phyloP scores from a whole-genome alignment of 805 yeast genomes.

The Geotrichum ghanense region DNA sequence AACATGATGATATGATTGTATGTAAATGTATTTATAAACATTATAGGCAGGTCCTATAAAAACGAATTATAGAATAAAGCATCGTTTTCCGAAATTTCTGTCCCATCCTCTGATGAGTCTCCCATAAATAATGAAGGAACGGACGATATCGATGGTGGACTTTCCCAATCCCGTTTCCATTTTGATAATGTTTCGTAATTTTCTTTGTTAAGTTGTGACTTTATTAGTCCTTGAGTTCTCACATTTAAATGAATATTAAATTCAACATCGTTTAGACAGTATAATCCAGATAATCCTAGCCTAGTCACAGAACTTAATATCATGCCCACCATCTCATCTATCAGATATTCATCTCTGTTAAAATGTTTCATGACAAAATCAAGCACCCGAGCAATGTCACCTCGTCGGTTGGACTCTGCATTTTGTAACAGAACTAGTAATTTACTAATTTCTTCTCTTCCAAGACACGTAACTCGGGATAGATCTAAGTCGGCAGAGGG shows the following conservation, averaged over 20 bases:
- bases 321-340: conserved; percentile 15
- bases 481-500: conserved; percentile 4
- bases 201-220: neutral
- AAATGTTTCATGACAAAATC: conserved; percentile 20
- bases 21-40: neutral
- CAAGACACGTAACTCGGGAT: conserved; percentile 9
- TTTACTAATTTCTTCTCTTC: conserved; percentile 12
- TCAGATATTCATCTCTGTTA: conserved; percentile 11
- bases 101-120: neutral
- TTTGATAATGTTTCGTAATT: neutral
- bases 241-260: neutral
- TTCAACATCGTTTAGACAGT: neutral
- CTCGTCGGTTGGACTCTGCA: conserved; percentile 15
- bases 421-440: conserved; percentile 17
- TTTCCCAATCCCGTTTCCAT: conserved; percentile 1
- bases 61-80: conserved; percentile 1
- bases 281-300: neutral
- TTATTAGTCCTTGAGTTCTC: neutral
- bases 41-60: conserved; percentile 1
- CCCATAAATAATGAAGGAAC: neutral
- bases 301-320: conserved; percentile 12
- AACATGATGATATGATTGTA: too few species aligned
- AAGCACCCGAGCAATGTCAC: conserved; percentile 21
- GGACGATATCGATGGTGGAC: neutral
- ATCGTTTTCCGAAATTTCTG: neutral